Percentiles rank a stretch among this genome's conserved stretches.
Conservation (phyloP, 768 basidiomycete genomes). For the Pleurotus giganteus region DNA sequence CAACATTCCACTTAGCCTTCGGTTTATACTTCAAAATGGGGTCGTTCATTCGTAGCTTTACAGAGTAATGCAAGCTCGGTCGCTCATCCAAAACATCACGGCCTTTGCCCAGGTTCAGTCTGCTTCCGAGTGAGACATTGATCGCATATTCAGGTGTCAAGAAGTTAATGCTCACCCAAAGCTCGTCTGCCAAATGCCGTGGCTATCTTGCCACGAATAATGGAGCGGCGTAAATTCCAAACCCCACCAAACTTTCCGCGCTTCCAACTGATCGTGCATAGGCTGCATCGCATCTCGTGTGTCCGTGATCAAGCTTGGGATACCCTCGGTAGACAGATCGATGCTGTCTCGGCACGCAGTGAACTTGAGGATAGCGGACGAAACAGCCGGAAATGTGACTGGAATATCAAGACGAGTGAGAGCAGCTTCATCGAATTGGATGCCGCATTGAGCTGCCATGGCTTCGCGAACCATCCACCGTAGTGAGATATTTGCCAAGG, state of each 20-base stretch:
- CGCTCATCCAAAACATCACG: no score
- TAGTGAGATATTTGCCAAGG: constrained; percentile 50
- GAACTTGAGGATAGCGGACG: constrained; percentile 30
- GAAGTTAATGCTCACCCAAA: no score
- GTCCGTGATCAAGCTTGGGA: constrained; percentile 39
- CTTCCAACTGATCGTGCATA: constrained; percentile 48
- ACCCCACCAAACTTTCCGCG: constrained; percentile 51
- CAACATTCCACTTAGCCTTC: no score
- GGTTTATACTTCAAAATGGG: no score
- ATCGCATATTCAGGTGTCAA: no score
- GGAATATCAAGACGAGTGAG: constrained; percentile 36
- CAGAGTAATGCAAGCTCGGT: no score
- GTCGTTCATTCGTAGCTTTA: no score
- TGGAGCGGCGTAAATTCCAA: constrained; percentile 47
- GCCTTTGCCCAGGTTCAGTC: no score
- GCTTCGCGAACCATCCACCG: constrained; percentile 74
- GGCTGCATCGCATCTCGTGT: constrained; percentile 46
- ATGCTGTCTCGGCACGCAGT: constrained; percentile 23
- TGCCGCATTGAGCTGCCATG: constrained; percentile 53
- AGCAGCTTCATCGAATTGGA: constrained; percentile 50
- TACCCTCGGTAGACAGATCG: constrained; percentile 17
- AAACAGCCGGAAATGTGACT: constrained; percentile 41
- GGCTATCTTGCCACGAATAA: constrained; percentile 32
- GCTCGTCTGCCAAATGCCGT: constrained; percentile 26
- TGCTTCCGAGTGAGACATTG: no score